Base-by-base conservation (phyloP, 768 basidiomycete genomes). In the Tricholomella constricta region DNA sequence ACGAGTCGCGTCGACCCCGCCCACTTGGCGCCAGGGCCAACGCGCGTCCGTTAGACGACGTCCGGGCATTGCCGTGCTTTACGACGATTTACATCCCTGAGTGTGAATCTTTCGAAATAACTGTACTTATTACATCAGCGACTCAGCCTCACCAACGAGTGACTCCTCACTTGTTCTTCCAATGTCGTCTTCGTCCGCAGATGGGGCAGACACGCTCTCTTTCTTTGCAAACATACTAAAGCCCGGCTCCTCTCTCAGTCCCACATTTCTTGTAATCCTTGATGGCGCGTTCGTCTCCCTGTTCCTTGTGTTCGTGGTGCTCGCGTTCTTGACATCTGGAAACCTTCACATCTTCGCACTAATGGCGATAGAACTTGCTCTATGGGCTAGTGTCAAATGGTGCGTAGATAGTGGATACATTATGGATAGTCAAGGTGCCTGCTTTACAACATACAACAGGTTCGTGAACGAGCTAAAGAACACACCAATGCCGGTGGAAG, bases 371-470 rank as follows among this genome's bases (percentile, higher is more conserved):
- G 84, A 85, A 61, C 62, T 85, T 12, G 79, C 76, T 26, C 72
- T 94, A 26, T 93, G 89, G 90, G 85, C 74, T 26, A 90, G 85
- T 58, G 77, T 91, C 1, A 91, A 92, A 71, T 93, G 90, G 91
- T 89, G 67, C 52, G 78, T 68, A 14, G 9, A 36, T 36, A 45
- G 8, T 36, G 26, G 26, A 53, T 56, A 48, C 22, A 48, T 34
- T 41, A 48, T 38, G 41, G 20, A 32, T 50, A 22, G 12, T 27
- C 38, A 9, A 31, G 23, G 20, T 22, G 20, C 34, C 35, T 58
- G 45, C 26, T 52, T 48, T 60, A 59, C 45, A 54, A 52, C 47
- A 36, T 60, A 60, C 55, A 52, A 62, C 64, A 89, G 86, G 85
- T 84, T 86, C 62, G 77, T 86, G n/a, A 70, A 78, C 58, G 88